Conservation (phyloP, 2,329 filamentous ascomycete genomes). For the Pseudomassariella vexata region DNA sequence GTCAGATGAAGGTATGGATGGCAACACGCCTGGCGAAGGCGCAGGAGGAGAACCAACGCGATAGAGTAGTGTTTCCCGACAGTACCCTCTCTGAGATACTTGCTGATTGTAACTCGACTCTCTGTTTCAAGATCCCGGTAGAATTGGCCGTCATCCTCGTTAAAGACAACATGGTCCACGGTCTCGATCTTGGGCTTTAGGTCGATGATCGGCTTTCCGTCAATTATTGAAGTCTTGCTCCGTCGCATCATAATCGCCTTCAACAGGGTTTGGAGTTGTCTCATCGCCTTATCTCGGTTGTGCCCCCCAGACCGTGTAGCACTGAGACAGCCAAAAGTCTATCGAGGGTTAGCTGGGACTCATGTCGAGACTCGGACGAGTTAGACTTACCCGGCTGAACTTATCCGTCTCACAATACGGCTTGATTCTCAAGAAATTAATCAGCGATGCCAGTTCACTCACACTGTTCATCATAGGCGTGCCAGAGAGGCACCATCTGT, state of each 20-base stretch:
- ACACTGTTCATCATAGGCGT: conserved; percentile 88
- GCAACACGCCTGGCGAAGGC: conserved; percentile 75
- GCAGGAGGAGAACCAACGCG: conserved; percentile 72
- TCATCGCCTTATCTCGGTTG: conserved; percentile 62
- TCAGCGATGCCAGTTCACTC: conserved; percentile 68
- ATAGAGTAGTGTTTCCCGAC: conserved; percentile 71
- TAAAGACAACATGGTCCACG: conserved; percentile 59
- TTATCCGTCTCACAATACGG: conserved; percentile 62
- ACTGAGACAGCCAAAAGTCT: conserved; percentile 34
- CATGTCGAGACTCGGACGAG: conserved; percentile 12
- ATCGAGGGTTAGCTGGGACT: too few relatives aligned
- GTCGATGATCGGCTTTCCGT: conserved; percentile 70
- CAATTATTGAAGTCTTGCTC: conserved; percentile 71
- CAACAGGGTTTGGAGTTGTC: conserved; percentile 65
- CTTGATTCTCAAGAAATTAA: conserved; percentile 70
- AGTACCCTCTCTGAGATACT: conserved; percentile 15
- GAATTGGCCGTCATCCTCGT: conserved; percentile 56
- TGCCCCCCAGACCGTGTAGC: conserved; percentile 21
- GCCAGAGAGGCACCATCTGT: conserved; percentile 71
- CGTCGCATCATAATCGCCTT: conserved; percentile 78
- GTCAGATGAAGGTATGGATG: conserved; percentile 64
- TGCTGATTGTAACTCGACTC: conserved; percentile 19
- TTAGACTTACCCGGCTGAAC: conserved; percentile 49
- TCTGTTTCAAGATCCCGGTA: conserved; percentile 51
- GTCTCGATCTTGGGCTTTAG: conserved; percentile 62